Evolutionary conservation across 306 rosid genomes (phyloP).

Genomic region (Ormosia emarginata): DNA sequence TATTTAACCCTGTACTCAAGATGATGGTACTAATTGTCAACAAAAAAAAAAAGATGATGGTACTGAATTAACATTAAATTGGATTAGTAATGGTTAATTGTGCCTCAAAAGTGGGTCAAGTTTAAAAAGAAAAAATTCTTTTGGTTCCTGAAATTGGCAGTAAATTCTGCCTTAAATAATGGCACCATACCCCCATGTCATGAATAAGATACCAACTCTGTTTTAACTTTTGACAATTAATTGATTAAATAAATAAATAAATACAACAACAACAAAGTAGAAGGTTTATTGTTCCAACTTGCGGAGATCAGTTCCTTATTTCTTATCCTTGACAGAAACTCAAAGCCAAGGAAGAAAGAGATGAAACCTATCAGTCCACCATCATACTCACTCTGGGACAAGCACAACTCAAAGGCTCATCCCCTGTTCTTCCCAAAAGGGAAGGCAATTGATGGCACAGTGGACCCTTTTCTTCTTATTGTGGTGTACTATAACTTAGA

Average conservation of each 20-base stretch:
- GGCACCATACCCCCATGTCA: neutral
- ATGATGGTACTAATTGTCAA: too few relatives aligned
- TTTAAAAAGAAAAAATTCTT: neutral
- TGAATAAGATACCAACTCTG: neutral
- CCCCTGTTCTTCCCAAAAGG: neutral
- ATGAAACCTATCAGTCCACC: neutral
- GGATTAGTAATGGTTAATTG: too few relatives aligned
- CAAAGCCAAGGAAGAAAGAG: neutral
- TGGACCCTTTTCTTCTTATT: constrained; percentile 17
- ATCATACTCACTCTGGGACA: neutral
- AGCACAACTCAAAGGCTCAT: neutral
- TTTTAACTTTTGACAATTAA: neutral
- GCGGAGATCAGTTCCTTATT: neutral
- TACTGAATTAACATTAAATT: too few relatives aligned
- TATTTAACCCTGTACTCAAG: too few relatives aligned
- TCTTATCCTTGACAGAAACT: neutral
- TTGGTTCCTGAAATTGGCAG: too few relatives aligned
- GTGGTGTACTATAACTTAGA: neutral
- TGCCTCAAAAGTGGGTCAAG: neutral
- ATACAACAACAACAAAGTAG: neutral
- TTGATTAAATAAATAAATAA: neutral
- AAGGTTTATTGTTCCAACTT: neutral
- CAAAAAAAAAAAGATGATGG: too few relatives aligned
- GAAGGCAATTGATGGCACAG: neutral
- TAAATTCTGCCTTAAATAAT: neutral